These are phyloP conservation scores for Hibiscus mutabilis DNA, from an alignment of 345 rosid genomes.

Conservation along the genomic window DNA sequence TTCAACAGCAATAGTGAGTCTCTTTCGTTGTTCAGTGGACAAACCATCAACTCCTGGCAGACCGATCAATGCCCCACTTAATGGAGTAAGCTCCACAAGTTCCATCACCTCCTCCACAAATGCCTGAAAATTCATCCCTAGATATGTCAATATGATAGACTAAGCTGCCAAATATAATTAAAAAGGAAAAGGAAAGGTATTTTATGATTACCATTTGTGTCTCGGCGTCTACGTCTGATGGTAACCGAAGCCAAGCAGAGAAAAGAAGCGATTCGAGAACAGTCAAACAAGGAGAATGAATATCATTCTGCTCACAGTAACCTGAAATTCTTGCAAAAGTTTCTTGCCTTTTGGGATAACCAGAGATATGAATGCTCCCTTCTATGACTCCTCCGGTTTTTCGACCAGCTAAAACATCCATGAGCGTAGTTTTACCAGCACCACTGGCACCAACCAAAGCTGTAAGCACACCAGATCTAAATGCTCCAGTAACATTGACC, in stretches of 20 bases:
- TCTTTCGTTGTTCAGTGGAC: constrained; percentile 92
- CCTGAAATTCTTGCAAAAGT: constrained; percentile 97
- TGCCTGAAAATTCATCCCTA: constrained; percentile 44
- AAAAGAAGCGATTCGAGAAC: constrained; percentile 88
- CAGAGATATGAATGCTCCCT: constrained; percentile 77
- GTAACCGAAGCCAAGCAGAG: constrained; percentile 92
- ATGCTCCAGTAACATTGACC: constrained; percentile 87
- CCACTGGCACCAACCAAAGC: constrained; percentile 98
- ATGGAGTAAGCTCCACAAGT: constrained; percentile 80
- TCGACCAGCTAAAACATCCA: constrained; percentile 98
- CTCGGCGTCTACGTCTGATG: constrained; percentile 61
- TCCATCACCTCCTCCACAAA: constrained; percentile 99
- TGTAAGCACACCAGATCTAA: constrained; percentile 87
- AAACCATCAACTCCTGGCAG: constrained; percentile 94
- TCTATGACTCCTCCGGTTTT: constrained; percentile 94
- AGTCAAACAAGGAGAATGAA: constrained; percentile 93
- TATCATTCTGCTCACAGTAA: constrained; percentile 94
- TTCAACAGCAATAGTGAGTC: constrained; percentile 90
- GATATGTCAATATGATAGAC: constrained; percentile 18
- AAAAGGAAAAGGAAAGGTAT: background rate
- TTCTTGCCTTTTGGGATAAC: constrained; percentile 89
- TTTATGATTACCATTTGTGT: constrained; percentile 60
- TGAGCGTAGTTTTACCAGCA: constrained; percentile 97
- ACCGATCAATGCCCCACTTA: constrained; percentile 87
- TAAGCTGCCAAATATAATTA: constrained; percentile 2